Evolutionary conservation across 108 stramenopile species (phyloP), one percentile per base, ranked within the genome.

Genomic region (Nitzschia sp.): DNA sequence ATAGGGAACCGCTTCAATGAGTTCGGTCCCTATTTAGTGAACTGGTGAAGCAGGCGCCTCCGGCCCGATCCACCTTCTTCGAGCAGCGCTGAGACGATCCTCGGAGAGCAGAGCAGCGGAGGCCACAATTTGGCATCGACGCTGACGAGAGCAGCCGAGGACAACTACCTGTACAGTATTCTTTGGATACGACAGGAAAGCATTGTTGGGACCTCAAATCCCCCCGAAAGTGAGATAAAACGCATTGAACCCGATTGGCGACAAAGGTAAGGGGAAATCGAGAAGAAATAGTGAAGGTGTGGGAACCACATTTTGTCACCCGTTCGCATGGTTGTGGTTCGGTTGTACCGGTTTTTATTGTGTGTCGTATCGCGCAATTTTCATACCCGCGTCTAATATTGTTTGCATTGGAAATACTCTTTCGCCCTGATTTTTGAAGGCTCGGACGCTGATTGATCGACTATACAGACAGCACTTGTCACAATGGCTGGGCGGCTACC

Each of bases 401-500:
- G n/a, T n/a, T n/a, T n/a, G n/a, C n/a, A n/a, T n/a, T n/a, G n/a
- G n/a, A n/a, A n/a, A n/a, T n/a, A n/a, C n/a, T n/a, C n/a, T n/a
- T n/a, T n/a, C n/a, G n/a, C n/a, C n/a, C n/a, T n/a, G n/a, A n/a
- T n/a, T n/a, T n/a, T n/a, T n/a, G n/a, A n/a, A n/a, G n/a, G n/a
- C n/a, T n/a, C n/a, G n/a, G n/a, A n/a, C n/a, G n/a, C n/a, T n/a
- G n/a, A n/a, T n/a, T n/a, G n/a, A n/a, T n/a, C n/a, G n/a, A n/a
- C n/a, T n/a, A n/a, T n/a, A n/a, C n/a, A n/a, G n/a, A n/a, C n/a
- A n/a, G n/a, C n/a, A n/a, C n/a, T n/a, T 41, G 19, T 50, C 22
- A 54, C 17, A 45, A 81, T 81, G 80, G 80, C 55, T 1, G 71
- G 80, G 36, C 60, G 80, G 56, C 70, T 76, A 30, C 80, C 80